Conservation (phyloP, 108 stramenopile genomes). For the Pseudonitzschia multistriata region DNA sequence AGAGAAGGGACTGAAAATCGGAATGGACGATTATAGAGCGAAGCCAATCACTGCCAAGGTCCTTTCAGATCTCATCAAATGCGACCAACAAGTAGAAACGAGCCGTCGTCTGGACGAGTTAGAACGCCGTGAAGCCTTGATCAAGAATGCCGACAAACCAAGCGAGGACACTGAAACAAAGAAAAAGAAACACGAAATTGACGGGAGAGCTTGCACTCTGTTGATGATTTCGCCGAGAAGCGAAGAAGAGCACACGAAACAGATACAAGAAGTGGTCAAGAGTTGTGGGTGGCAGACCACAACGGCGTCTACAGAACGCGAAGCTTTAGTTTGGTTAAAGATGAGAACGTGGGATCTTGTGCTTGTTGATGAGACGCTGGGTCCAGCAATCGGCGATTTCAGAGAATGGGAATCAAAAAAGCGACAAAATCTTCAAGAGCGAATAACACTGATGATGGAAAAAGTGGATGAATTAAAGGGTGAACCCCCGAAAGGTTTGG, state of each 20-base stretch:
- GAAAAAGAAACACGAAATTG: neutral
- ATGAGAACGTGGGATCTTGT: constrained; percentile 59
- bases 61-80: constrained; percentile 34
- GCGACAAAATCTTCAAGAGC: constrained; percentile 42
- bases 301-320: constrained; percentile 25
- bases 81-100: constrained; percentile 16
- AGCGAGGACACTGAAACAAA: neutral
- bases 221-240: constrained; percentile 15
- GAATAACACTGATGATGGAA: constrained; percentile 33
- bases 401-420: constrained; percentile 58
- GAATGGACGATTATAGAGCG: constrained; percentile 54
- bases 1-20: constrained; percentile 42
- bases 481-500: neutral
- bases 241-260: constrained; percentile 8
- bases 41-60: constrained; percentile 51
- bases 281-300: constrained; percentile 40
- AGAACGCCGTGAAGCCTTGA: neutral
- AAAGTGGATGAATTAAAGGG: constrained; percentile 3
- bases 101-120: constrained; percentile 17
- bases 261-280: constrained; percentile 21
- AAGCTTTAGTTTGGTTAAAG: constrained; percentile 42
- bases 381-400: constrained; percentile 39
- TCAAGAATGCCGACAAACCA: neutral
- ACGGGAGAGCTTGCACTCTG: constrained; percentile 12
- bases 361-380: constrained; percentile 51